Evolutionary conservation across 1,139 yeast genomes (phyloP), one percentile per base, ranked within the genome.

Genomic region (Protomyces gravidus): DNA sequence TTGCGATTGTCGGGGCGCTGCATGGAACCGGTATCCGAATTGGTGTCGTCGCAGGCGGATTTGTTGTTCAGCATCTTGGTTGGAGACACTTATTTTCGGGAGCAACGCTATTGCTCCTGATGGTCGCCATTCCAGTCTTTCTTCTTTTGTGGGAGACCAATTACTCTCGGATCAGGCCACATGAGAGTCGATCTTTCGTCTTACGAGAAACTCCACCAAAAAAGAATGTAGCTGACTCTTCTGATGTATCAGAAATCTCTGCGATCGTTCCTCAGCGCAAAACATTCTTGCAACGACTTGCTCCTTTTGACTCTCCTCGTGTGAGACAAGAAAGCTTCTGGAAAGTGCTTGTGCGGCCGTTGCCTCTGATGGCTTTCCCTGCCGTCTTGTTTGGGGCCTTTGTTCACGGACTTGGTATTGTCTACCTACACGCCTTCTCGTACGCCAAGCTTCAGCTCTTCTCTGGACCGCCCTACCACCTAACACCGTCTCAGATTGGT

Each of bases 381-480:
- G 72, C 80, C 2, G 73, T 82, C 17, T 68, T 80, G n/a, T 82
- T 76, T 66, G 80, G 83, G 0, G 74, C 85, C 0, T 66, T 82
- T 7, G 70, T 80, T 1, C 82, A 82, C 65, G 73, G 83, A 0
- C 74, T 82, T 62, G 81, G 84, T 9, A 84, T 82, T 26, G 83
- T 82, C 21, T 82, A 85, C 85, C 75, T 82, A 57, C 82, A 83
- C 68, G 80, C 81, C 52, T 78, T 82, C 51, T 79, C 84, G 1
- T 85, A 82, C 67, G 76, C 82, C 0, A 76, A 82, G 36, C 74
- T 82, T 2, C 75, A 76, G 13, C 78, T 81, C 28, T 82, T 82
- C 65, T 69, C 74, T 17, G 67, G 69, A 15, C 70, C 68, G 5
- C 81, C 81, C 0, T 82, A 82, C 69, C 70, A 73, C 17, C 81